Conservation (phyloP, 2,329 filamentous ascomycete species). For the Paraphoma chrysanthemicola region DNA sequence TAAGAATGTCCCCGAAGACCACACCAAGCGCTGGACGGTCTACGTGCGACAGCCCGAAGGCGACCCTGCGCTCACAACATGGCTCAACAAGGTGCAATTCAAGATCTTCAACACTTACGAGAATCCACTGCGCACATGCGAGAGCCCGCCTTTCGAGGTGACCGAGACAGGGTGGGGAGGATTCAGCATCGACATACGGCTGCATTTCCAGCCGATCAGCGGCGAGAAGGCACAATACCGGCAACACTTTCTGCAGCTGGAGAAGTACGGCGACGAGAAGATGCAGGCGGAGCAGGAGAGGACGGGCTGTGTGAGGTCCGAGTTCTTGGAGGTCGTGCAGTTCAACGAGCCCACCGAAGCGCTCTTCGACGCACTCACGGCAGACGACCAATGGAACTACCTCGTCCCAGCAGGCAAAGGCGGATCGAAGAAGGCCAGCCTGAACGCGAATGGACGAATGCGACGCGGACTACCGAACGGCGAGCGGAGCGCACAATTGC, state of each 20-base stretch:
- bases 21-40: constrained; percentile 96
- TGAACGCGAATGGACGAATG: constrained; percentile 40
- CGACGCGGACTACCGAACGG: constrained; percentile 45
- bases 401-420: constrained; percentile 51
- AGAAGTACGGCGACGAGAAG: constrained; percentile 78
- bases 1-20: constrained; percentile 78
- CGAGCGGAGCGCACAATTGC: constrained; percentile 45
- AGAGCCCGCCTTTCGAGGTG: constrained; percentile 82
- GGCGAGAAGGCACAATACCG: constrained; percentile 95
- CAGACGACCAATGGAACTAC: constrained; percentile 66
- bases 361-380: constrained; percentile 86
- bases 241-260: constrained; percentile 89
- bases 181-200: constrained; percentile 93
- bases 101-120: constrained; percentile 97
- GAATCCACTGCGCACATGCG: constrained; percentile 79
- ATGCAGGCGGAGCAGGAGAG: constrained; percentile 66
- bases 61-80: constrained; percentile 85
- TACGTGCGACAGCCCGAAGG: constrained; percentile 91
- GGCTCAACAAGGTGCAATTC: constrained; percentile 96
- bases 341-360: constrained; percentile 97
- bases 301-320: constrained; percentile 71
- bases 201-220: constrained; percentile 88
- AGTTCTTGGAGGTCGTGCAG: constrained; percentile 90
- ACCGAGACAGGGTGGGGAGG: constrained; percentile 97
- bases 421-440: constrained; percentile 47